phyloP scores from a whole-genome alignment of 768 basidiomycete species.

The Nevesoporus exiguus region DNA sequence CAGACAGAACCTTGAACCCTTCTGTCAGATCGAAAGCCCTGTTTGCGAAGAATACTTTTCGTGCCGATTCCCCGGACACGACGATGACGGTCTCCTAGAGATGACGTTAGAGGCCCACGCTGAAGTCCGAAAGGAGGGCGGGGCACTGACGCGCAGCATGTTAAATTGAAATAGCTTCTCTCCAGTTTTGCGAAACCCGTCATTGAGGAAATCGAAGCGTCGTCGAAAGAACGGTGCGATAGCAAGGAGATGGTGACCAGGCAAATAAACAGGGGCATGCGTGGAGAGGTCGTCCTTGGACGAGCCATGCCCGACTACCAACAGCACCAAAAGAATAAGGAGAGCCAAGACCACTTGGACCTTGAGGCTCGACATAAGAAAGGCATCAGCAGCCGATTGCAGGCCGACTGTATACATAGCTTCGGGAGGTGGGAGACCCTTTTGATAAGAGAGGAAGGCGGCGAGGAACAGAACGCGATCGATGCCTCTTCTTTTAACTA shows the following conservation, averaged over 20 bases:
- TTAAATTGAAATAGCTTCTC: slow-evolving; percentile 67
- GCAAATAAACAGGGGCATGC: slow-evolving; percentile 51
- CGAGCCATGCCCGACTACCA: slow-evolving; percentile 33
- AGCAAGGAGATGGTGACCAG: slow-evolving; percentile 54
- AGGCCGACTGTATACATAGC: slow-evolving; percentile 44
- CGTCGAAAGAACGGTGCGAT: slow-evolving; percentile 65
- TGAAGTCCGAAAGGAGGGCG: slow-evolving; percentile 5
- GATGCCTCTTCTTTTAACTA: slow-evolving; percentile 25
- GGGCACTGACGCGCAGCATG: slow-evolving; percentile 54
- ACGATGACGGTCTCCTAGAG: slow-evolving; percentile 70
- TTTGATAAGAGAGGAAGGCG: slow-evolving; percentile 24
- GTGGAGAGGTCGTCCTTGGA: slow-evolving; percentile 44
- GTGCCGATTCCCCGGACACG: slow-evolving; percentile 68
- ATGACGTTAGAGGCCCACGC: slow-evolving; percentile 20
- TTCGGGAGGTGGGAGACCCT: slow-evolving; percentile 19
- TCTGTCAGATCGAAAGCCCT: slow-evolving; percentile 72
- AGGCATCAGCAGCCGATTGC: slow-evolving; percentile 36
- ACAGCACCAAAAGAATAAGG: slow-evolving; percentile 37
- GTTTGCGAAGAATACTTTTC: slow-evolving; percentile 66
- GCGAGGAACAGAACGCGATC: slow-evolving; percentile 23
- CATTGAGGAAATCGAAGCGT: slow-evolving; percentile 70
- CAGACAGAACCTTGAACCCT: slow-evolving; percentile 76
- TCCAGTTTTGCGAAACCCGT: slow-evolving; percentile 67
- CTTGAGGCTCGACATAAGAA: slow-evolving; percentile 34
- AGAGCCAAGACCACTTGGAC: slow-evolving; percentile 33